Conservation (phyloP, 2,329 filamentous ascomycete species). For the Trichoderma brevicompactum region DNA sequence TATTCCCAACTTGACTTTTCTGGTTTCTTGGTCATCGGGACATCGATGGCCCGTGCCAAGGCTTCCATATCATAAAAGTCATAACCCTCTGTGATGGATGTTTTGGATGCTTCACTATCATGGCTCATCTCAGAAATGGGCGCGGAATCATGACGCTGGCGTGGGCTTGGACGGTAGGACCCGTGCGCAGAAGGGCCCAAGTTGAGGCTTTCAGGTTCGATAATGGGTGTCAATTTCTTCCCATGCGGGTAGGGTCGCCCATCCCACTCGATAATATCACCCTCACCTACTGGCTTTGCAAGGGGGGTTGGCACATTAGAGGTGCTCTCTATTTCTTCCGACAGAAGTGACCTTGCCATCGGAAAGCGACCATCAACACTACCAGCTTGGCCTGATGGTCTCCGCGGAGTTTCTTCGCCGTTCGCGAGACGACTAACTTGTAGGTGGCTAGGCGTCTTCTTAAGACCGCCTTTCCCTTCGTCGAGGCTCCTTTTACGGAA, state of each 20-base stretch:
- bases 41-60: conserved; percentile 56
- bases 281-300: conserved; percentile 55
- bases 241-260: conserved; percentile 40
- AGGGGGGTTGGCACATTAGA: conserved; percentile 66
- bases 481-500: conserved; percentile 43
- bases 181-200: conserved; percentile 54
- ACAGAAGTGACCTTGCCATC: conserved; percentile 52
- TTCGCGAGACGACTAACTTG: conserved; percentile 36
- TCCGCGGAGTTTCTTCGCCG: conserved; percentile 47
- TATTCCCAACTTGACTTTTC: conserved; percentile 35
- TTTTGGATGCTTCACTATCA: conserved; percentile 51
- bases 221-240: conserved; percentile 52
- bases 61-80: conserved; percentile 68
- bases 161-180: conserved; percentile 43
- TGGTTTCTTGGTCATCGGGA: conserved; percentile 49
- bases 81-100: conserved; percentile 64
- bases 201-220: conserved; percentile 56
- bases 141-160: conserved; percentile 55
- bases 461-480: conserved; percentile 37
- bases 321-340: conserved; percentile 64
- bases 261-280: conserved; percentile 33
- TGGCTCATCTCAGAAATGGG: conserved; percentile 57
- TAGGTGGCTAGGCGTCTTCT: conserved; percentile 37
- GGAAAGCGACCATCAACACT: conserved; percentile 42
- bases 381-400: conserved; percentile 37